Conservation (phyloP, 2,329 filamentous ascomycete species). For the Talaromyces sp. region DNA sequence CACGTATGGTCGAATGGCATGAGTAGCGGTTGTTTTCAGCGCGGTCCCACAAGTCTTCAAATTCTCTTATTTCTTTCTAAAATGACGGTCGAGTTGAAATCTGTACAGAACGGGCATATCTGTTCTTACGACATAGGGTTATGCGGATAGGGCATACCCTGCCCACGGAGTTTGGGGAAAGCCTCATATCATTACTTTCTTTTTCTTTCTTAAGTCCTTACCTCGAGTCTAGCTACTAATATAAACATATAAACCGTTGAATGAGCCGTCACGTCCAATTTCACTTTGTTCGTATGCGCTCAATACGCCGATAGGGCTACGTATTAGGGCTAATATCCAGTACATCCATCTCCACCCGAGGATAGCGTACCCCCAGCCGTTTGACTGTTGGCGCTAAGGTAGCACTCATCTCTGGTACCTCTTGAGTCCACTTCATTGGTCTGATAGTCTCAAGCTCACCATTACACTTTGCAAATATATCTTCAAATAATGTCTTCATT, state of each 20-base stretch:
- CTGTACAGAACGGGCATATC: neutral
- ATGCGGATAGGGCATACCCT: neutral
- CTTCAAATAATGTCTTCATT: too few relatives aligned
- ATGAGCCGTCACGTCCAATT: neutral
- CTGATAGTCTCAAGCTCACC: too few relatives aligned
- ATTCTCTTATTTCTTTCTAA: neutral
- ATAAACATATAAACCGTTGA: neutral
- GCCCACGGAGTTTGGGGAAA: neutral
- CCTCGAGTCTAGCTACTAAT: neutral
- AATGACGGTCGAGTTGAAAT: neutral
- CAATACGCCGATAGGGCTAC: neutral
- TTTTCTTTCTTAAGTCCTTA: neutral
- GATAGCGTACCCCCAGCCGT: neutral
- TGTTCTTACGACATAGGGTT: neutral
- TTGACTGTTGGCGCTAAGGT: too few relatives aligned
- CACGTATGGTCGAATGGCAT: too few relatives aligned
- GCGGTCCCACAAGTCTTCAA: neutral
- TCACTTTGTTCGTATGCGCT: neutral
- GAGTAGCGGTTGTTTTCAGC: neutral
- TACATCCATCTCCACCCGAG: neutral
- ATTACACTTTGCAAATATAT: too few relatives aligned
- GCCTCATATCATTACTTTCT: neutral
- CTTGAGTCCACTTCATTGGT: too few relatives aligned
- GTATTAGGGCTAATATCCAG: neutral
- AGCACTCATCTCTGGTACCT: too few relatives aligned